A percentile compares a stretch with the other conserved stretches of the same genome.
These are phyloP conservation scores for Vanrija sp. DNA, from an alignment of 1,284 basidiomycete genomes.

Conservation along the genomic window DNA sequence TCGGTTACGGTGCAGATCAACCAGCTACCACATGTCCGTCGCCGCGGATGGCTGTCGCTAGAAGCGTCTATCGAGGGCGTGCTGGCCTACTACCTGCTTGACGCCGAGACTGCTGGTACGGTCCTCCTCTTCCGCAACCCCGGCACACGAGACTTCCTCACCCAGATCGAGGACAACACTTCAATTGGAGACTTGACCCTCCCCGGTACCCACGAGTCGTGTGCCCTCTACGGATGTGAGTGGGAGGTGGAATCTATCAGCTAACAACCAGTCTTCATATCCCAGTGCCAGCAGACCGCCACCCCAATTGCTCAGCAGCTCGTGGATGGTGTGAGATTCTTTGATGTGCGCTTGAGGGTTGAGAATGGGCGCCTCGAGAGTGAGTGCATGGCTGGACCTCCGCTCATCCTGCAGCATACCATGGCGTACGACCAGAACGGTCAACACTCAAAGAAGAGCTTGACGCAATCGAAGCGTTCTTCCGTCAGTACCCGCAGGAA, in stretches of 20 bases:
- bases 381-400: constrained; percentile 12
- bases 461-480: constrained; percentile 59
- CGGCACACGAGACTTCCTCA: constrained; percentile 27
- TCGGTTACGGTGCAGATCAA: too few relatives aligned
- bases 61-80: neutral
- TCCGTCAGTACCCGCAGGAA: constrained; percentile 61
- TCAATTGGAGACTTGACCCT: constrained; percentile 67
- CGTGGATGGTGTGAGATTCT: constrained; percentile 60
- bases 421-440: constrained; percentile 68
- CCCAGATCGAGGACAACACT: constrained; percentile 58
- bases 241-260: neutral
- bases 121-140: constrained; percentile 19
- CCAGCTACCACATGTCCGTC: constrained; percentile 4
- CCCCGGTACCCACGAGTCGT: constrained; percentile 58
- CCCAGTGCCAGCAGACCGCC: constrained; percentile 45
- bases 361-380: constrained; percentile 54
- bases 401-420: constrained; percentile 57
- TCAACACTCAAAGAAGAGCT: constrained; percentile 60
- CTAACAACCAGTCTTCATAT: constrained; percentile 31
- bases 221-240: constrained; percentile 35
- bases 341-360: constrained; percentile 75
- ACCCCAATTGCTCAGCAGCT: constrained; percentile 43
- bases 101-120: neutral
- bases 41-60: constrained; percentile 12
- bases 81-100: constrained; percentile 7